Evolutionary conservation across 2,329 filamentous ascomycete genomes (phyloP).

Genomic region (Microcera coccophila): DNA sequence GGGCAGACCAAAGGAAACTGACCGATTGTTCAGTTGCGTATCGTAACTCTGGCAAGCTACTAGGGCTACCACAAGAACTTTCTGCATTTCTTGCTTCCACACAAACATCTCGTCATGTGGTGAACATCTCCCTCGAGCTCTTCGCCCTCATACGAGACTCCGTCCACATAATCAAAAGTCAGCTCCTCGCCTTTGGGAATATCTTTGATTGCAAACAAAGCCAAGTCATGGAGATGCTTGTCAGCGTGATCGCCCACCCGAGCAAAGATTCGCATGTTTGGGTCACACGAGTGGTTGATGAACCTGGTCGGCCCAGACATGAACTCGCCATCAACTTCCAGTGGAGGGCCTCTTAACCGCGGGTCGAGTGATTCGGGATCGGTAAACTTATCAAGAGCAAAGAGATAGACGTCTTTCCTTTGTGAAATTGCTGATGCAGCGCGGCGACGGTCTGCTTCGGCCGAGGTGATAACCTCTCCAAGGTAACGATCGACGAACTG

Average conservation of each 20-base stretch:
- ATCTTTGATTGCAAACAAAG: conserved; percentile 67
- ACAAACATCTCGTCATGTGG: conserved; percentile 58
- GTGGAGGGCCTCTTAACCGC: conserved; percentile 51
- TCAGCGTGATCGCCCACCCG: conserved; percentile 74
- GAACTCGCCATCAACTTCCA: conserved; percentile 69
- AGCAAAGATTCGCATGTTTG: conserved; percentile 75
- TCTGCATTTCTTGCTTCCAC: conserved; percentile 62
- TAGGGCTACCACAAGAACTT: conserved; percentile 63
- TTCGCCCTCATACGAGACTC: conserved; percentile 50
- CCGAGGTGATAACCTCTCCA: conserved; percentile 63
- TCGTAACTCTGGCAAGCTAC: too few species aligned
- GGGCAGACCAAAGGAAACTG: too few species aligned
- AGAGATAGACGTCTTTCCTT: conserved; percentile 74
- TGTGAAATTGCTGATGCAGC: conserved; percentile 50
- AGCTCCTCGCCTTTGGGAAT: conserved; percentile 65
- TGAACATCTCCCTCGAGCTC: conserved; percentile 36
- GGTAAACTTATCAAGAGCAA: conserved; percentile 76
- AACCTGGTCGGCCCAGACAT: conserved; percentile 76
- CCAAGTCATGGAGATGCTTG: conserved; percentile 69
- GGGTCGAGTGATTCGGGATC: conserved; percentile 53
- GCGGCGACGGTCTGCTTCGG: conserved; percentile 64
- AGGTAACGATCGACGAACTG: conserved; percentile 80
- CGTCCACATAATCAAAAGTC: conserved; percentile 76
- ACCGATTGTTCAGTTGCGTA: too few species aligned
- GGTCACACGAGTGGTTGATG: conserved; percentile 78